These are phyloP conservation scores for Neonectria neomacrospora DNA, from an alignment of 2,329 filamentous ascomycete genomes.

Conservation along the genomic window DNA sequence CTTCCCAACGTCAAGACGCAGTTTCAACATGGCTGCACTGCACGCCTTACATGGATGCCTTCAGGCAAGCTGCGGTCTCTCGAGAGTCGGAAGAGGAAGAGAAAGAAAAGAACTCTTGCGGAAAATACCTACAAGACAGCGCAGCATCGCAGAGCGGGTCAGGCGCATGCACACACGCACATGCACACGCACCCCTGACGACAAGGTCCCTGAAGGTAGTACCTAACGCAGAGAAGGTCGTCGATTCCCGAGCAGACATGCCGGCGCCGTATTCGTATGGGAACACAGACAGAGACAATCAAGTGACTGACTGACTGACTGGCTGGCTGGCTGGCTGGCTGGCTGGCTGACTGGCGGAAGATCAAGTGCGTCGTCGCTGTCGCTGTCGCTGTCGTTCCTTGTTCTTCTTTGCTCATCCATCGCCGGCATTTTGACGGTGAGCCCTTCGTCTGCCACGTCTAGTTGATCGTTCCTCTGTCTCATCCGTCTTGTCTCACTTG, in stretches of 20 bases:
- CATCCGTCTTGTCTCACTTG: not conserved
- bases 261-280: conserved; percentile 38
- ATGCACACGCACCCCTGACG: not conserved
- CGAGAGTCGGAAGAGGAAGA: not conserved
- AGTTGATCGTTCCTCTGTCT: conserved; percentile 11
- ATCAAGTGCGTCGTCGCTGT: not conserved
- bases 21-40: not conserved
- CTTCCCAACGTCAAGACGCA: not conserved
- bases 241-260: conserved; percentile 35
- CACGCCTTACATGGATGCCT: not conserved
- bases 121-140: not conserved
- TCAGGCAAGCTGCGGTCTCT: not conserved
- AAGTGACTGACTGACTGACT: conserved; percentile 15
- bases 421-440: conserved; percentile 1
- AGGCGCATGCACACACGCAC: not conserved
- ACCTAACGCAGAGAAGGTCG: conserved; percentile 7
- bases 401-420: conserved; percentile 1
- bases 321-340: conserved; percentile 11
- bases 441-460: conserved; percentile 5
- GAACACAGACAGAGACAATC: conserved; percentile 2
- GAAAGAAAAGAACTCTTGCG: not conserved
- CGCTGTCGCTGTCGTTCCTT: not conserved
- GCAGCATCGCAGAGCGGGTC: conserved; percentile 7
- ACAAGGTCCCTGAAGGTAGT: not conserved
- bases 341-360: conserved; percentile 16